These are phyloP conservation scores for Neoscytalidium dimidiatum DNA, from an alignment of 2,329 filamentous ascomycete species.

Conservation along the genomic window DNA sequence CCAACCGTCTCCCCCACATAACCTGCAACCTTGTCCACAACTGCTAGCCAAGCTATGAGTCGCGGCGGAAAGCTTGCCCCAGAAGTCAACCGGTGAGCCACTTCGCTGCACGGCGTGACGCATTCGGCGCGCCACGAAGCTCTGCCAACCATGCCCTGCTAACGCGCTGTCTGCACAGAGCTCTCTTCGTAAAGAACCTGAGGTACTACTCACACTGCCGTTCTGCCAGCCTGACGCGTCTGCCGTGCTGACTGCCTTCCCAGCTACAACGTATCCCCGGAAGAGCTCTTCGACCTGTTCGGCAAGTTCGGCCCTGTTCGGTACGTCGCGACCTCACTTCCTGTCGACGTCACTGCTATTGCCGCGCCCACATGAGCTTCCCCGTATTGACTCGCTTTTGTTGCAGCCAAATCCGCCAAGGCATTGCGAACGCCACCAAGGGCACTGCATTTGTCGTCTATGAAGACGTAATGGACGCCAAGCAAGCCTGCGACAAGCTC, in stretches of 20 bases:
- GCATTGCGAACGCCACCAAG: constrained; percentile 95
- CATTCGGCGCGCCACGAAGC: constrained; percentile 20
- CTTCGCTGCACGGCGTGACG: constrained; percentile 23
- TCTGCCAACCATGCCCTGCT: constrained; percentile 27
- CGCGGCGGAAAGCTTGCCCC: constrained; percentile 95
- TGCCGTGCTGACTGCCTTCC: constrained; percentile 22
- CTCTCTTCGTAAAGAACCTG: constrained; percentile 99
- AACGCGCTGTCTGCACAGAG: constrained; percentile 57
- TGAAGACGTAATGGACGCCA: constrained; percentile 98
- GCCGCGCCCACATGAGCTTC: neutral
- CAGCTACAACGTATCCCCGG: constrained; percentile 98
- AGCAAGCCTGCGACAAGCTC: constrained; percentile 97
- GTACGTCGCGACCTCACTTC: constrained; percentile 55
- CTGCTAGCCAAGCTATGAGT: constrained; percentile 75
- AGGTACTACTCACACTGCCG: constrained; percentile 58
- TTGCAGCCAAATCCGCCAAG: constrained; percentile 93
- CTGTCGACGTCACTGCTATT: neutral
- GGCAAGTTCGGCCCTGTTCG: constrained; percentile 95
- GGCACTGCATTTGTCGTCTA: constrained; percentile 99
- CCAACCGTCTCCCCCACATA: constrained; percentile 20
- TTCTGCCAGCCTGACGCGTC: neutral
- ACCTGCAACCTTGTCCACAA: constrained; percentile 22
- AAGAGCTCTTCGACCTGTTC: constrained; percentile 98
- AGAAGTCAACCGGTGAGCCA: constrained; percentile 91
- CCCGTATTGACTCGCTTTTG: constrained; percentile 26